Conservation (phyloP, 306 rosid genomes). For the Dalbergia cultrata region DNA sequence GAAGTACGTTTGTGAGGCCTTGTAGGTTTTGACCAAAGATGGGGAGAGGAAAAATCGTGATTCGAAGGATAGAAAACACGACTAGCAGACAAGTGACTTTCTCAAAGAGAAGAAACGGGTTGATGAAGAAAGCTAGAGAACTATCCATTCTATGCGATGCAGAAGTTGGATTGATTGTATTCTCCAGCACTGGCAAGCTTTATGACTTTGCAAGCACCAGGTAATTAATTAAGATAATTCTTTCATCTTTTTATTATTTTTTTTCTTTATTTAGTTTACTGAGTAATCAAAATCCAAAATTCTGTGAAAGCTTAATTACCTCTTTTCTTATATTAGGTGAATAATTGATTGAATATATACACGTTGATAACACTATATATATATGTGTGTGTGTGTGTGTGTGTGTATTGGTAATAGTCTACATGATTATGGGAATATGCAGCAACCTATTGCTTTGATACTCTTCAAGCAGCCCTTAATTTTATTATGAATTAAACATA, state of each 20-base stretch:
- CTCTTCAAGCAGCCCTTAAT: neutral
- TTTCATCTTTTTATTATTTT: neutral
- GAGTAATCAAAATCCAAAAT: neutral
- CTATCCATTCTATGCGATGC: slow-evolving; percentile 58
- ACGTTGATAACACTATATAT: no score
- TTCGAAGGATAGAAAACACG: slow-evolving; percentile 48
- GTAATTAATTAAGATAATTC: neutral
- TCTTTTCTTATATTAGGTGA: neutral
- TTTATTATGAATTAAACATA: neutral
- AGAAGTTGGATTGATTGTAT: slow-evolving; percentile 54
- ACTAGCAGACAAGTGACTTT: slow-evolving; percentile 58
- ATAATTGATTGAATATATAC: neutral
- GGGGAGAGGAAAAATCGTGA: slow-evolving; percentile 53
- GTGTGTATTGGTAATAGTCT: no score
- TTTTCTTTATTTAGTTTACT: neutral
- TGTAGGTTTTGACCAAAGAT: slow-evolving; percentile 23
- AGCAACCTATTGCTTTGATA: neutral
- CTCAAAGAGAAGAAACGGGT: slow-evolving; percentile 55
- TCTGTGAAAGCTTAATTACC: neutral
- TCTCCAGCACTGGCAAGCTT: slow-evolving; percentile 53
- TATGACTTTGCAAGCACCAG: slow-evolving; percentile 54
- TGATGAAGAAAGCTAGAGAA: slow-evolving; percentile 58
- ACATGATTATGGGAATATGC: neutral
- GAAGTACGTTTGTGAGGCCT: neutral
- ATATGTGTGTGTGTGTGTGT: no score